phyloP scores from a whole-genome alignment of 2,329 filamentous ascomycete species.

The Aspergillus bombycis region DNA sequence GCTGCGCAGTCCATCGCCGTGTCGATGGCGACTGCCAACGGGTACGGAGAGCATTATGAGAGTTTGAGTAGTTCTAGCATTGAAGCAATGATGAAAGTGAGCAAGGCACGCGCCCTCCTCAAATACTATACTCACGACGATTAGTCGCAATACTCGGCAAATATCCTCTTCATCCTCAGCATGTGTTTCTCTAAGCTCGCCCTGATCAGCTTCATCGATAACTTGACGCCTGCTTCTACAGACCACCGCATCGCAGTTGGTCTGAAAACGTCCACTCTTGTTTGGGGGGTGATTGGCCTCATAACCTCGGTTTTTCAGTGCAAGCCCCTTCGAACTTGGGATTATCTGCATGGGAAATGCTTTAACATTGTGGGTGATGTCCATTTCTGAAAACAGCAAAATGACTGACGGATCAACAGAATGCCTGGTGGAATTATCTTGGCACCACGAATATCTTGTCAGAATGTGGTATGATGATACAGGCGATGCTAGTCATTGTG shows the following conservation, averaged over 20 bases:
- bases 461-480: constrained; percentile 26
- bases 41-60: constrained; percentile 26
- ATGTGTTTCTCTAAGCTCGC: constrained; percentile 30
- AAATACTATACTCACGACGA: not conserved
- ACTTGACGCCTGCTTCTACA: constrained; percentile 23
- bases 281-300: constrained; percentile 22
- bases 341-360: constrained; percentile 24
- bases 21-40: constrained; percentile 26
- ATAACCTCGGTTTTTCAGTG: constrained; percentile 27
- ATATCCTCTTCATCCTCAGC: constrained; percentile 26
- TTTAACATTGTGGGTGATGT: constrained; percentile 23
- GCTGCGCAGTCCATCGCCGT: constrained; percentile 26
- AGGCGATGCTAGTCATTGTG: constrained; percentile 27
- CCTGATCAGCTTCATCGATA: constrained; percentile 27
- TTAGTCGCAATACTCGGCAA: constrained; percentile 28
- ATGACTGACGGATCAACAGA: constrained; percentile 9
- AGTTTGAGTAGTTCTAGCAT: constrained; percentile 14
- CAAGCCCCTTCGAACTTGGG: constrained; percentile 21
- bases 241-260: constrained; percentile 22
- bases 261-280: constrained; percentile 15
- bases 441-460: constrained; percentile 30
- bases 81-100: constrained; percentile 26
- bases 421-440: constrained; percentile 31
- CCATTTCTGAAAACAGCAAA: not conserved
- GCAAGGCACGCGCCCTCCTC: not conserved